phyloP scores from a whole-genome alignment of 2,329 filamentous ascomycete species.

The Fusarium phyllophilum region DNA sequence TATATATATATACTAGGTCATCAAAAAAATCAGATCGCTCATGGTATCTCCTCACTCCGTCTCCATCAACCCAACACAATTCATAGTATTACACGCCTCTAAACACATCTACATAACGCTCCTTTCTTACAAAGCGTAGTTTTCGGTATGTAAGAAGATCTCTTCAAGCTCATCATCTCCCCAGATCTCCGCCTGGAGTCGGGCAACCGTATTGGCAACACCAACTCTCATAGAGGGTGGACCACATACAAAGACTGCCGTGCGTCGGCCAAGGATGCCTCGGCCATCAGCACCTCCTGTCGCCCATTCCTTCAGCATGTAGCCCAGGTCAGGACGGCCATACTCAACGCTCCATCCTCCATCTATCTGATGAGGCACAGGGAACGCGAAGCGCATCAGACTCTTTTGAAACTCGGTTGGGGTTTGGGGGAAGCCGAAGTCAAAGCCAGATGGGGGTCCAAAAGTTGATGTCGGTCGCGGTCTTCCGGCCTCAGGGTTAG shows the following conservation, averaged over 20 bases:
- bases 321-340: constrained; percentile 86
- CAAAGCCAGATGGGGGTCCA: constrained; percentile 71
- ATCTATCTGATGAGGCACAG: constrained; percentile 72
- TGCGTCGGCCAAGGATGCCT: constrained; percentile 79
- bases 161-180: constrained; percentile 82
- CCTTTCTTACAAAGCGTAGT: constrained; percentile 77
- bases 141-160: constrained; percentile 94
- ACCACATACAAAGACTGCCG: constrained; percentile 93
- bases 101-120: background rate
- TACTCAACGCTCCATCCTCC: constrained; percentile 94
- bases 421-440: constrained; percentile 84
- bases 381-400: constrained; percentile 89
- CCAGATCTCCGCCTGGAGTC: constrained; percentile 85
- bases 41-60: constrained; percentile 43
- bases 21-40: constrained; percentile 41
- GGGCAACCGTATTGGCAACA: constrained; percentile 85
- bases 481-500: constrained; percentile 46
- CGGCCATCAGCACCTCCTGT: constrained; percentile 73
- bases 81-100: constrained; percentile 37
- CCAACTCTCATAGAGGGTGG: constrained; percentile 88
- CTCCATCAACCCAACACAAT: background rate
- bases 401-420: constrained; percentile 90
- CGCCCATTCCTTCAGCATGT: constrained; percentile 85
- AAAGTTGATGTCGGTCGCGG: constrained; percentile 65
- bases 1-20: constrained; percentile 7